Conservation (phyloP, 208 protist species). For the Leishmania amazonensis region DNA sequence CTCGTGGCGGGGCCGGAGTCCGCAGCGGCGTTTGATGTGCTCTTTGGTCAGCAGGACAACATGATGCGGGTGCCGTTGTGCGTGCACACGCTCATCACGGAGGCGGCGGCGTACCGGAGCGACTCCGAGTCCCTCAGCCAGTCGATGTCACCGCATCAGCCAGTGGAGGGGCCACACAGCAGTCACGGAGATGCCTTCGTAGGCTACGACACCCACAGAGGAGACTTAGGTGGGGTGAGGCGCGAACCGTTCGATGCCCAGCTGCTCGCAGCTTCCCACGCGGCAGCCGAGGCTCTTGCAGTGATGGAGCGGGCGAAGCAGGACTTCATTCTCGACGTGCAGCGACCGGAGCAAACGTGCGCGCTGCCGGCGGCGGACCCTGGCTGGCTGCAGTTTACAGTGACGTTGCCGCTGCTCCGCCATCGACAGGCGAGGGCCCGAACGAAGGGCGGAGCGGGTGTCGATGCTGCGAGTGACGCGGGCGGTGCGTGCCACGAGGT, state of each 20-base stretch:
- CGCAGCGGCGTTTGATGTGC: constrained; percentile 41
- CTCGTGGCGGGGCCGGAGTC: constrained; percentile 41
- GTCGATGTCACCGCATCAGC: not conserved
- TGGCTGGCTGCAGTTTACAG: constrained; percentile 43
- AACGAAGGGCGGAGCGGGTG: not conserved
- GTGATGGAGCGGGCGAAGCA: constrained; percentile 62
- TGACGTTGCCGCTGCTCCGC: constrained; percentile 35
- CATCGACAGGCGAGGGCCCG: not conserved
- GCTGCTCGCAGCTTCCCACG: constrained; percentile 35
- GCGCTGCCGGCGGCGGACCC: constrained; percentile 36
- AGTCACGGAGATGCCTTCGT: not conserved
- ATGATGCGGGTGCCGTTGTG: constrained; percentile 76
- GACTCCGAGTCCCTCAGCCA: constrained; percentile 8
- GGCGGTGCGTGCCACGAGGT: constrained; percentile 13
- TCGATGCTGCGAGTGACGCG: not conserved
- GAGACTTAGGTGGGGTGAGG: not conserved
- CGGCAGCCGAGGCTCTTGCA: constrained; percentile 48
- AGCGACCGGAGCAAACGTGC: constrained; percentile 49
- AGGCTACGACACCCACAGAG: not conserved
- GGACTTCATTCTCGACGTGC: constrained; percentile 68
- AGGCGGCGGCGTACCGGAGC: constrained; percentile 34
- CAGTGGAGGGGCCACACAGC: not conserved
- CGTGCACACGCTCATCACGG: constrained; percentile 51
- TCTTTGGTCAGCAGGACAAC: constrained; percentile 62
- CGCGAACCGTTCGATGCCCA: constrained; percentile 1